A percentile compares a stretch with the other conserved stretches of the same genome.
phyloP scores from a whole-genome alignment of 2,329 filamentous ascomycete genomes.

The Fusarium sp. region DNA sequence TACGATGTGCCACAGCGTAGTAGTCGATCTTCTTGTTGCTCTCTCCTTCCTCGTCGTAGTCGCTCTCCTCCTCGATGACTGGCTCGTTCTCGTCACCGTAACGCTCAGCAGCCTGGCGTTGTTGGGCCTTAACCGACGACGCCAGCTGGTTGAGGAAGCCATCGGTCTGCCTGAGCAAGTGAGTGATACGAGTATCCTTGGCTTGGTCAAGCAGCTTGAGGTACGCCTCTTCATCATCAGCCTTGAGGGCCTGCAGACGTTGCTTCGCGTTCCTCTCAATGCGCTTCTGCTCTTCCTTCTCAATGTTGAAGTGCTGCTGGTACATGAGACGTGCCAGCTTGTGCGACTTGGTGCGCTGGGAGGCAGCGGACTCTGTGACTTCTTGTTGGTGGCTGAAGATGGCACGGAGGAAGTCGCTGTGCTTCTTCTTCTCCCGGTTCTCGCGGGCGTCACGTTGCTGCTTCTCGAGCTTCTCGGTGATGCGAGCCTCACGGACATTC shows the following conservation, averaged over 20 bases:
- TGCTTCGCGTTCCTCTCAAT: conserved; percentile 98
- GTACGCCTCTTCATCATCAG: conserved; percentile 99
- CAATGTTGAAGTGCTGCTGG: conserved; percentile 91
- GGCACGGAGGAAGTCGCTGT: conserved; percentile 89
- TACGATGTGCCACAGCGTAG: conserved; percentile 96
- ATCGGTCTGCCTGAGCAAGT: conserved; percentile 95
- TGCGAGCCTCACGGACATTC: conserved; percentile 91
- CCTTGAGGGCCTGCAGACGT: conserved; percentile 98
- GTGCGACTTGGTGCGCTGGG: conserved; percentile 79
- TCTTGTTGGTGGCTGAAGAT: conserved; percentile 86
- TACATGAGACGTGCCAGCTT: conserved; percentile 93
- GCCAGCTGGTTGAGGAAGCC: conserved; percentile 97
- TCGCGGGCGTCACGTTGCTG: conserved; percentile 97
- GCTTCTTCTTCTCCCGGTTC: conserved; percentile 97
- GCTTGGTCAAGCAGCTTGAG: conserved; percentile 97
- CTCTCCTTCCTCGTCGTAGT: conserved; percentile 76
- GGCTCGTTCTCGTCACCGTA: conserved; percentile 75
- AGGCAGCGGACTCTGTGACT: conserved; percentile 74
- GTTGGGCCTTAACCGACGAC: conserved; percentile 92
- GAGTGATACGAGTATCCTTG: conserved; percentile 99
- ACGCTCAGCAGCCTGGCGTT: conserved; percentile 82
- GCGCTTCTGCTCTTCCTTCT: conserved; percentile 99
- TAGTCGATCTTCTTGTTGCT: conserved; percentile 91
- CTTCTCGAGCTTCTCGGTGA: conserved; percentile 99
- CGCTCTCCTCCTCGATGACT: conserved; percentile 72